phyloP scores from a whole-genome alignment of 176 grass and related monocot species.

The Oryza rufipogon region DNA sequence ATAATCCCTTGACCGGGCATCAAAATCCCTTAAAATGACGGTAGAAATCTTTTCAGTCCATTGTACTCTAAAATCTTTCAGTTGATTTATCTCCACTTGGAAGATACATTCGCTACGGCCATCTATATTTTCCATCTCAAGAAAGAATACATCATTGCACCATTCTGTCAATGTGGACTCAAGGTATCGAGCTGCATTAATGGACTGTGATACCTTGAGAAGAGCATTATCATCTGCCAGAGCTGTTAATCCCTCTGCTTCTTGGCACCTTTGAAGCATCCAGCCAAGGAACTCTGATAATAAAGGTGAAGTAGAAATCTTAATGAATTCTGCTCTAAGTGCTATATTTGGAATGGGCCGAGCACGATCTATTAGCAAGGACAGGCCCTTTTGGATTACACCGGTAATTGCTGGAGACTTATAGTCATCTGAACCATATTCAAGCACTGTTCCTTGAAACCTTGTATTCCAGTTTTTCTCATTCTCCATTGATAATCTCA shows the following conservation, averaged over 20 bases:
- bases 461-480: slow-evolving; percentile 76
- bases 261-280: slow-evolving; percentile 85
- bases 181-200: slow-evolving; percentile 69
- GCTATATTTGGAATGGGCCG: slow-evolving; percentile 68
- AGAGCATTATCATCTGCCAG: slow-evolving; percentile 84
- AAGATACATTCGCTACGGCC: slow-evolving; percentile 54
- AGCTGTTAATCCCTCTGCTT: slow-evolving; percentile 93
- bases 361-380: slow-evolving; percentile 80
- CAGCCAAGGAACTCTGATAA: slow-evolving; percentile 67
- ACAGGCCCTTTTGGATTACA: slow-evolving; percentile 55
- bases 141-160: slow-evolving; percentile 91
- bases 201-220: slow-evolving; percentile 70
- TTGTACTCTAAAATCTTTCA: slow-evolving; percentile 72
- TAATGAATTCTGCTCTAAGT: slow-evolving; percentile 80
- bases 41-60: slow-evolving; percentile 83
- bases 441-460: slow-evolving; percentile 49
- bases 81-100: slow-evolving; percentile 59
- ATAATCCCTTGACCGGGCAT: slow-evolving; percentile 68
- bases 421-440: slow-evolving; percentile 70
- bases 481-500: slow-evolving; percentile 61
- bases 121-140: slow-evolving; percentile 80
- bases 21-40: slow-evolving; percentile 85
- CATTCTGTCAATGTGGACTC: slow-evolving; percentile 77
- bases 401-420: slow-evolving; percentile 65
- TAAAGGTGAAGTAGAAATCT: slow-evolving; percentile 61